These are phyloP conservation scores for Nigrospora oryzae DNA, from an alignment of 2,329 filamentous ascomycete genomes.

Conservation along the genomic window DNA sequence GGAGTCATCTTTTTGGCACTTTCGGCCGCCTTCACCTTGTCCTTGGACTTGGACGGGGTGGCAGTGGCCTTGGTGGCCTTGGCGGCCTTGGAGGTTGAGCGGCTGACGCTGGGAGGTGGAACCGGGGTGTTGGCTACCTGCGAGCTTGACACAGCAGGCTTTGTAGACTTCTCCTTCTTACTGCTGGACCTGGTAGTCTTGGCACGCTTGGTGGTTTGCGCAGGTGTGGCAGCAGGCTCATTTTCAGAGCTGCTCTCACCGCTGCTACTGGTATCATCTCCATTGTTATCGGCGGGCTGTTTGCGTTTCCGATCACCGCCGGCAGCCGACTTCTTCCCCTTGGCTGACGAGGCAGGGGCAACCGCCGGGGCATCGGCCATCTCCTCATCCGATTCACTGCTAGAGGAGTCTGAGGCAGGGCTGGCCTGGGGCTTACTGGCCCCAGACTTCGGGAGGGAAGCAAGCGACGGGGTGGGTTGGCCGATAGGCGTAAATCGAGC, in stretches of 20 bases:
- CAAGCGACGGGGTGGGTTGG: slow-evolving; percentile 22
- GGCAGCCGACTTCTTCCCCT: slow-evolving; percentile 14
- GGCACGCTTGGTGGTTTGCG: slow-evolving; percentile 21
- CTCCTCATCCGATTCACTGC: slow-evolving; percentile 34
- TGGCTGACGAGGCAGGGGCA: slow-evolving; percentile 8
- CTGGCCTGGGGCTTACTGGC: slow-evolving; percentile 15
- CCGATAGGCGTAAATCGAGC: slow-evolving; percentile 63
- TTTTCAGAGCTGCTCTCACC: slow-evolving; percentile 6
- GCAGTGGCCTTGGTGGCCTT: not conserved
- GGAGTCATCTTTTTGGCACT: not conserved
- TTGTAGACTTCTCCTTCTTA: not conserved
- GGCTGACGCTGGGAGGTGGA: not conserved
- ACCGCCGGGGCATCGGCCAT: slow-evolving; percentile 31
- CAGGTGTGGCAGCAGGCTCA: slow-evolving; percentile 19
- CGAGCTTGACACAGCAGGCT: not conserved
- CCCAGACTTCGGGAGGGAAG: slow-evolving; percentile 3
- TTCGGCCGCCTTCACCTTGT: not conserved
- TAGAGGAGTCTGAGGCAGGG: slow-evolving; percentile 24
- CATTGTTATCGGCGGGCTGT: slow-evolving; percentile 18
- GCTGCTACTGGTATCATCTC: slow-evolving; percentile 6
- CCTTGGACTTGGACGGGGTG: not conserved
- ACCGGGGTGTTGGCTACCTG: not conserved
- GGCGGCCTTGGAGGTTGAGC: not conserved
- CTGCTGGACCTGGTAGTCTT: slow-evolving; percentile 14
- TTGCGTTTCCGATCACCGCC: slow-evolving; percentile 27